Base-by-base conservation (phyloP, 176 grass and related monocot genomes). In the Alopecurus myosuroides region DNA sequence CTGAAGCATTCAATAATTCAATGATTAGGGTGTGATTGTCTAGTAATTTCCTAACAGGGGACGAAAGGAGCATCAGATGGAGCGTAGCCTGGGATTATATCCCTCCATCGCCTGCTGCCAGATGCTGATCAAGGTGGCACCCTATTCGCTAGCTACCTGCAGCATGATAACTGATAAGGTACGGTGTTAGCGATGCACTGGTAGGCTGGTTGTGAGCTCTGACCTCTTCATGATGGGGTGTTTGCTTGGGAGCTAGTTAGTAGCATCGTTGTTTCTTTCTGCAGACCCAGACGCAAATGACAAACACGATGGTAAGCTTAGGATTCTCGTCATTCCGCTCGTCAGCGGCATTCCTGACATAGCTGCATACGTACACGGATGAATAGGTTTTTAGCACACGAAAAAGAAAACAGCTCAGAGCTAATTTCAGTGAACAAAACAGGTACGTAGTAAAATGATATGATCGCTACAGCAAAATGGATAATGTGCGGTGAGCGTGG, bases 401-500 rank as follows among this genome's bases (percentile, higher is more conserved):
- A 3, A 33, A 33, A 64, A 31, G 2, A 4, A 12, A 60, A 26
- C 14, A 48, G 45, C 12, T 48, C 14, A 4, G 46, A 60, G 25
- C 11, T 28, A 18, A 64, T 14, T 15, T 62, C 58, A 62, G 58
- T 62, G 58, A 62, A 60, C 53, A 52, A 1, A 52, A 4, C 50
- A 20, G 18, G 49, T 20, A 12, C 15, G n/a, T n/a, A n/a, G 12
- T 6, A 11, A 67, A 40, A 5, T 14, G 20, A 10, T 37, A 0
- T 68, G 34, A 11, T 1, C 5, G 67, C 31, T n/a, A 69, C 4
- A 63, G 14, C 6, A 22, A 23, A 14, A 36, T n/a, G n/a, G n/a
- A 34, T 4, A 66, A 66, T 15, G 88, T 15, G 88, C 86, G 84
- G 91, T 96, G 91, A 93, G 86, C 88, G 73, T 89, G 84, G 88